These are phyloP conservation scores for Metschnikowia continentalis DNA, from an alignment of 805 yeast species.

Conservation along the genomic window DNA sequence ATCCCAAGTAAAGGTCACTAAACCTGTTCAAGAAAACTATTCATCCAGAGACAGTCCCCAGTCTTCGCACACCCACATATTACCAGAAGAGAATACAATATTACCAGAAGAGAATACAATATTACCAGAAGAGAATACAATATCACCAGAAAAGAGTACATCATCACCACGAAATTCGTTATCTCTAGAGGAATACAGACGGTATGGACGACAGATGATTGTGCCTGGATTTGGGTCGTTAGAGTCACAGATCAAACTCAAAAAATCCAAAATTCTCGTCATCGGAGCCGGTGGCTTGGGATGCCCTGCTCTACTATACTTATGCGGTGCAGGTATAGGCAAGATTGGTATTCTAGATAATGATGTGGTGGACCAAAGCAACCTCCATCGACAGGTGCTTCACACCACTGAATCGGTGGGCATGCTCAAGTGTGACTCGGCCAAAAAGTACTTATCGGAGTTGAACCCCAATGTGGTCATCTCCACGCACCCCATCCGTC, in stretches of 20 bases:
- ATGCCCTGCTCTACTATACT: slow-evolving; percentile 80
- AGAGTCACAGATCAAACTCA: slow-evolving; percentile 52
- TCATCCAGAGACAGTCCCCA: neutral
- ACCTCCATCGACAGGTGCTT: slow-evolving; percentile 84
- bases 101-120: too few relatives aligned
- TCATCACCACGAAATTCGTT: slow-evolving; percentile 10
- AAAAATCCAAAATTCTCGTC: slow-evolving; percentile 59
- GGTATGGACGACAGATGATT: slow-evolving; percentile 95
- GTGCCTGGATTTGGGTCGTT: slow-evolving; percentile 71
- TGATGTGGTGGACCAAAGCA: slow-evolving; percentile 79
- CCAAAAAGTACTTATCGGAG: slow-evolving; percentile 46
- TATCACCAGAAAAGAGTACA: too few relatives aligned
- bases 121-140: too few relatives aligned
- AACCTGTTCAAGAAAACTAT: neutral
- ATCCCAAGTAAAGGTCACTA: slow-evolving; percentile 4
- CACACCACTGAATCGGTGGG: slow-evolving; percentile 71
- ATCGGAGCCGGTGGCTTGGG: slow-evolving; percentile 98
- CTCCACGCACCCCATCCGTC: slow-evolving; percentile 46
- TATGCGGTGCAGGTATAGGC: slow-evolving; percentile 88
- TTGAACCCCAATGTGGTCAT: slow-evolving; percentile 69
- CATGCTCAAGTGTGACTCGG: slow-evolving; percentile 72
- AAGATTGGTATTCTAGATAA: slow-evolving; percentile 80
- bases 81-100: too few relatives aligned
- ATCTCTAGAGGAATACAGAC: slow-evolving; percentile 60
- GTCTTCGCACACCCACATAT: too few relatives aligned